Conservation (phyloP, 2,329 filamentous ascomycete genomes). For the Scedosporium aurantiacum region DNA sequence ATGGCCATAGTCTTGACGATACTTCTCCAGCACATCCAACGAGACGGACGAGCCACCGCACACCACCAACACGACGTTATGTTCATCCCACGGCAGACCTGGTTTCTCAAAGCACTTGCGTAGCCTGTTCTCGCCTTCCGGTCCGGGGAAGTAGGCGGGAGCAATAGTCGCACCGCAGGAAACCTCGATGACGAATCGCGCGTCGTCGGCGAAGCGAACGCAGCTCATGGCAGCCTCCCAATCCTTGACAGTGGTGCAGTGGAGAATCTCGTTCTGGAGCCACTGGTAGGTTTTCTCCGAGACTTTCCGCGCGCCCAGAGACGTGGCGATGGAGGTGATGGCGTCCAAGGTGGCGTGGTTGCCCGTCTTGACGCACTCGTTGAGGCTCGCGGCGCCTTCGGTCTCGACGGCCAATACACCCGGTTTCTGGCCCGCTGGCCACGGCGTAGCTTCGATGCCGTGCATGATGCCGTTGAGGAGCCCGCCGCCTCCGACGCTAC, state of each 20-base stretch:
- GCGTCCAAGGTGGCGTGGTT: conserved; percentile 51
- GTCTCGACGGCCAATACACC: conserved; percentile 68
- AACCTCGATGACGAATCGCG: conserved; percentile 69
- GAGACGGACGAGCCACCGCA: conserved; percentile 68
- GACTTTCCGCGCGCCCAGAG: conserved; percentile 63
- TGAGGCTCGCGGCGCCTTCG: conserved; percentile 57
- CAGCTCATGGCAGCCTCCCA: conserved; percentile 71
- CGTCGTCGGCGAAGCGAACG: conserved; percentile 69
- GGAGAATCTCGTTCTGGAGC: conserved; percentile 29
- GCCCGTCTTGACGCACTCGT: conserved; percentile 45
- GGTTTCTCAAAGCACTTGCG: conserved; percentile 48
- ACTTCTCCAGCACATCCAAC: conserved; percentile 48
- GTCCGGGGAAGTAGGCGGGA: conserved; percentile 37
- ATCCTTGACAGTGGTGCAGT: conserved; percentile 24
- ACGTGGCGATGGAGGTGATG: conserved; percentile 68
- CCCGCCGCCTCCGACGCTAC: conserved; percentile 71
- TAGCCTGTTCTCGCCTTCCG: conserved; percentile 21
- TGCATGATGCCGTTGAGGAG: conserved; percentile 66
- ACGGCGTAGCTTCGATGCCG: conserved; percentile 34
- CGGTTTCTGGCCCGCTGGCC: conserved; percentile 21
- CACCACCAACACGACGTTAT: conserved; percentile 72
- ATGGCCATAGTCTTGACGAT: conserved; percentile 26
- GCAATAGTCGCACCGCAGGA: conserved; percentile 77
- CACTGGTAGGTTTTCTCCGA: conserved; percentile 57
- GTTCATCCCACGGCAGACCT: conserved; percentile 41